Percentiles rank a stretch among this genome's conserved stretches.
These are phyloP conservation scores for Exophiala oligosperma DNA, from an alignment of 2,329 filamentous ascomycete genomes.

Conservation along the genomic window DNA sequence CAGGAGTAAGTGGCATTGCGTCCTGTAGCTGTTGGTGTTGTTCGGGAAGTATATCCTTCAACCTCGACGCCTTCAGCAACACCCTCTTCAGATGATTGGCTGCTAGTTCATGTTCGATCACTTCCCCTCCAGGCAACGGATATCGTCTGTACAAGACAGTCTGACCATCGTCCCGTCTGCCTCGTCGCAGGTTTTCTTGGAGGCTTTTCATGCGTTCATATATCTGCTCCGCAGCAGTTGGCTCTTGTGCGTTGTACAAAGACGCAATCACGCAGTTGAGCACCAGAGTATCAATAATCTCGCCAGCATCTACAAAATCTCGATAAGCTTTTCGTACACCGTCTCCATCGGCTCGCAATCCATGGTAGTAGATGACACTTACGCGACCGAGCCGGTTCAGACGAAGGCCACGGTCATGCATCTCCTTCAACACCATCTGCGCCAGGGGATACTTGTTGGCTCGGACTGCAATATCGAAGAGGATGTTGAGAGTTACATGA, in stretches of 20 bases:
- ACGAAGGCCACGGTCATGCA: conserved; percentile 65
- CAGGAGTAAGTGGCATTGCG: conserved; percentile 66
- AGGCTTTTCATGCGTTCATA: conserved; percentile 80
- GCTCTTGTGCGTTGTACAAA: conserved; percentile 74
- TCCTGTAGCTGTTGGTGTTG: conserved; percentile 64
- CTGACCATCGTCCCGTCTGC: conserved; percentile 35
- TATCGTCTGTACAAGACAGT: conserved; percentile 26
- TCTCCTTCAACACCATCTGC: conserved; percentile 81
- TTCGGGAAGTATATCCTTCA: conserved; percentile 52
- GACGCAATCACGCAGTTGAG: conserved; percentile 84
- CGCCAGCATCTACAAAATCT: conserved; percentile 78
- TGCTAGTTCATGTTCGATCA: conserved; percentile 40
- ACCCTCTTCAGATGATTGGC: conserved; percentile 47
- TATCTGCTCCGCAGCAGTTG: conserved; percentile 72
- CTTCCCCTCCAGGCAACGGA: conserved; percentile 40
- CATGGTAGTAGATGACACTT: conserved; percentile 80
- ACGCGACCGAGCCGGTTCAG: conserved; percentile 81
- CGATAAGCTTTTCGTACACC: conserved; percentile 76
- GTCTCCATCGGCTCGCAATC: conserved; percentile 69
- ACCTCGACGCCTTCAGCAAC: conserved; percentile 46
- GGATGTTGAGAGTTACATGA: conserved; percentile 85
- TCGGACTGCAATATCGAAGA: conserved; percentile 86
- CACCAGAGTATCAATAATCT: conserved; percentile 83
- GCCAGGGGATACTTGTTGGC: conserved; percentile 80
- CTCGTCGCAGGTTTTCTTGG: conserved; percentile 40